Base-by-base conservation (phyloP, 148 eudicot genomes). In the Diospyros lotus region DNA sequence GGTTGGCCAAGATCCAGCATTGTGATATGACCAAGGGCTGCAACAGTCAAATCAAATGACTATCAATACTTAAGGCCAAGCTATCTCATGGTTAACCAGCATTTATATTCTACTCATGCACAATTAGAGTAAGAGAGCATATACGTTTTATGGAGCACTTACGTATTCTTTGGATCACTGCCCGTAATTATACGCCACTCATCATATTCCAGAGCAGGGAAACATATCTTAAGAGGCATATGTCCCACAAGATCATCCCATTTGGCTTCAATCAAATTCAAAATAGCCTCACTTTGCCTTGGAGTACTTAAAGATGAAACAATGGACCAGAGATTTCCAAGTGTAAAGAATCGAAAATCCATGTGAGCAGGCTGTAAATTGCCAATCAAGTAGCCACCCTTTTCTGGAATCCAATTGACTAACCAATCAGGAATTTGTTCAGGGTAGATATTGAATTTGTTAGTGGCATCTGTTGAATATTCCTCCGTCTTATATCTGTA, bases 1-100 rank as follows among this genome's bases (percentile, higher is more conserved):
- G 5, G 93, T 91, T 56, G 98, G 98, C 98, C 98, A 93, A 45
- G 98, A 91, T 76, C 98, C 98, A 9, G 90, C 96, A 82, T 93
- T 93, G 75, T 93, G 98, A 85, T 93, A 93, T 28, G 98, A 93
- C 98, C 98, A 93, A 69, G 98, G 93, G 62, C 92, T 90, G 87
- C 80, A 74, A 74, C 15, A 77, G 14, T 58, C 48, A 52, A n/a
- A 55, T 40, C 50, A 67, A 45, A 64, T 55, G 12, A 7, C 2
- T 40, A 10, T 63, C 17, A 28, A 54, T 13, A 60, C 44, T 62
- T 28, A 6, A 73, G 28, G 44, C 65, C 42, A 12, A 13, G 6
- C 17, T n/a, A 17, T 18, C 43, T 6, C 1, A 7, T 18, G 59
- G 14, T 55, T 55, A 12, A 1, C 2, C 3, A 4, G 1, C 15